phyloP scores from a whole-genome alignment of 2,329 filamentous ascomycete species.

The Plectosphaerella plurivora region DNA sequence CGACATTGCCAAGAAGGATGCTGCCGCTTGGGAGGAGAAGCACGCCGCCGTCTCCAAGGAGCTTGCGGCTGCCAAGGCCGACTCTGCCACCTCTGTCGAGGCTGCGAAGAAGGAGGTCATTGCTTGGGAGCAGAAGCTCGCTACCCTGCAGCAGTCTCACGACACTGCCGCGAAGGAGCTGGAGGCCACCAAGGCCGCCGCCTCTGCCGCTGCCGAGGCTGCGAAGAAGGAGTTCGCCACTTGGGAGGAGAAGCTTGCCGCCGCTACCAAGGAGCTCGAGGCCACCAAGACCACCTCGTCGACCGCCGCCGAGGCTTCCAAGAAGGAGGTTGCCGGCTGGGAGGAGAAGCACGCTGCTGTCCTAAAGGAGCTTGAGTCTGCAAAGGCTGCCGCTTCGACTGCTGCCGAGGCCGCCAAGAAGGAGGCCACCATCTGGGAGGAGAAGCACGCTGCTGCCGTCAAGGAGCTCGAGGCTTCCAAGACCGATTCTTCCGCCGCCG shows the following conservation, averaged over 20 bases:
- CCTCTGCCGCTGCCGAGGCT: constrained; percentile 13
- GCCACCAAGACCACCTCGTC: constrained; percentile 9
- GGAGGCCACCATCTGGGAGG: constrained; percentile 17
- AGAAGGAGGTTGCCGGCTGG: constrained; percentile 12
- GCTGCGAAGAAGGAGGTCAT: constrained; percentile 18
- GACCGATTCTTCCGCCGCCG: constrained; percentile 5
- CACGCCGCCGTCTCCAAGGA: constrained; percentile 24
- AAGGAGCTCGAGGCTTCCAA: constrained; percentile 18
- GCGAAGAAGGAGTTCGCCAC: constrained; percentile 22
- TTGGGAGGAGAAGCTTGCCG: constrained; percentile 19
- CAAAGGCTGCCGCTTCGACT: constrained; percentile 24
- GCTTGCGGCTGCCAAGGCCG: constrained; percentile 17
- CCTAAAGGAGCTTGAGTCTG: constrained; percentile 15
- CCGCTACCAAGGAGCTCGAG: constrained; percentile 20
- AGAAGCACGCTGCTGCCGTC: constrained; percentile 10
- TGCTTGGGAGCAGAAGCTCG: constrained; percentile 20
- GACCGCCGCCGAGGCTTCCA: constrained; percentile 6
- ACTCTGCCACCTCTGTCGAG: constrained; percentile 20
- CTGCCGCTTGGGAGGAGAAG: constrained; percentile 26
- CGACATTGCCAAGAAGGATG: constrained; percentile 23
- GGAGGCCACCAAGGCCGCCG: constrained; percentile 15
- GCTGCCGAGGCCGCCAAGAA: constrained; percentile 22
- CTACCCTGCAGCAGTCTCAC: constrained; percentile 2
- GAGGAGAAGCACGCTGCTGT: constrained; percentile 15
- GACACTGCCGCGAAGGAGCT: constrained; percentile 9